Percentiles rank a stretch among this genome's conserved stretches.
These are phyloP conservation scores for Ceratobasidium sp. DNA, from an alignment of 1,284 basidiomycete genomes.

Conservation along the genomic window DNA sequence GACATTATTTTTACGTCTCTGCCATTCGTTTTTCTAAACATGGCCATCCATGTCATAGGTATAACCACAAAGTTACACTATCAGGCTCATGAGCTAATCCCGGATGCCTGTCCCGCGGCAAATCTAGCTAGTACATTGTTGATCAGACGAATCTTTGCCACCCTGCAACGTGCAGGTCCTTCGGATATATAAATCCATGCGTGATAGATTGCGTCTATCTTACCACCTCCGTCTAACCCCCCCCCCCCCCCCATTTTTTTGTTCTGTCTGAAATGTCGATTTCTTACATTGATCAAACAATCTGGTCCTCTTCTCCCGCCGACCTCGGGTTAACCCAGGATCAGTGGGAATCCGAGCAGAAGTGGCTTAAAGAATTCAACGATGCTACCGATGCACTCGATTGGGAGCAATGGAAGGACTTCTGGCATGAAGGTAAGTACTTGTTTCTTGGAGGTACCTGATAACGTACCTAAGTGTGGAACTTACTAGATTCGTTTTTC, in stretches of 20 bases:
- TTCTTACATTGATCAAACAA: not conserved
- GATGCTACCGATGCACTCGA: not conserved
- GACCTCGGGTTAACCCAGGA: constrained; percentile 10
- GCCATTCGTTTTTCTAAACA: not conserved
- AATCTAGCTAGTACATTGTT: not conserved
- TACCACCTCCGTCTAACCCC: not conserved
- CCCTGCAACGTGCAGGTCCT: not conserved
- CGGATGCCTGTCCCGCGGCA: too few species aligned
- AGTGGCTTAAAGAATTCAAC: constrained; percentile 17
- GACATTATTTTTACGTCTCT: not conserved
- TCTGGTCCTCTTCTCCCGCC: not conserved
- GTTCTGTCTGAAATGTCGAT: not conserved
- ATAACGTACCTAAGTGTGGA: not conserved
- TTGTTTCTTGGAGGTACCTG: not conserved
- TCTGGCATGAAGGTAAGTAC: constrained; percentile 7
- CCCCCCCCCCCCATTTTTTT: not conserved
- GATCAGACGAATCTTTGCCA: not conserved
- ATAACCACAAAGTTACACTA: not conserved
- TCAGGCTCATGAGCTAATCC: too few species aligned
- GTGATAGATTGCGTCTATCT: not conserved
- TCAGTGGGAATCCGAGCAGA: constrained; percentile 21
- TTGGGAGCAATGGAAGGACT: constrained; percentile 23
- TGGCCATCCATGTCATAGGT: not conserved
- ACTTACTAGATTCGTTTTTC: constrained; percentile 4
- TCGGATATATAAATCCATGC: not conserved